Evolutionary conservation across 306 rosid genomes (phyloP), one percentile per base, ranked within the genome.

Genomic region (Malus fusca): DNA sequence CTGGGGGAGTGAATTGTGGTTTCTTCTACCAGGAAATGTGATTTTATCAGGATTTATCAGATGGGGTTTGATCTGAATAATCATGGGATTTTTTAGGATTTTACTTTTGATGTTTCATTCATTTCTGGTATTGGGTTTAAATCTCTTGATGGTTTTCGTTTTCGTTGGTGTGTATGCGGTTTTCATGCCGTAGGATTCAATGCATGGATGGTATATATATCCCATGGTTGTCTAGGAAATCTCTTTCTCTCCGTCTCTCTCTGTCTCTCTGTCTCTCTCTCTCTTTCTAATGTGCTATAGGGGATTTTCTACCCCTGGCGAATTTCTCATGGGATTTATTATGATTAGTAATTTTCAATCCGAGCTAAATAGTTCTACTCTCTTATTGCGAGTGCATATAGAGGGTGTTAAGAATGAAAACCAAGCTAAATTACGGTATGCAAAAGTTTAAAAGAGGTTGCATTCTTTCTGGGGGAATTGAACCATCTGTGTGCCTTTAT

Each of bases 181-280:
- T 75, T 75, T 71, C 52, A 69, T 75, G 77, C 40, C 72, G 14
- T 73, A 11, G 72, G 17, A 53, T 69, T 75, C 66, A 78, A 76
- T 86, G 92, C 90, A 87, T 87, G 87, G 74, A 44, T 78, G 66
- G 65, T 44, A 43, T 12, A 53, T 62, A 62, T 73, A 31, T 70
- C 65, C 62, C 70, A 46, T 78, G 30, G 40, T 40, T 72, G 60
- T 19, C 77, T 51, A 37, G 26, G 19, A 62, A 65, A 66, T 68
- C 73, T 82, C 22, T 68, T 31, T 31, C 37, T 23, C 17, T 37
- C 6, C 18, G 35, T 77, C 33, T 19, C 11, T 19, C 11, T 14
- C 17, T 53, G 35, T 31, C 37, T 23, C 18, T 37, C 9, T 17
- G 35, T n/a, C n/a, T 77, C 33, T 19, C 15, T 78, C 40, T 14